These are phyloP conservation scores for Alisma plantagoaquatica DNA, from an alignment of 106 monocot species.

Conservation along the genomic window DNA sequence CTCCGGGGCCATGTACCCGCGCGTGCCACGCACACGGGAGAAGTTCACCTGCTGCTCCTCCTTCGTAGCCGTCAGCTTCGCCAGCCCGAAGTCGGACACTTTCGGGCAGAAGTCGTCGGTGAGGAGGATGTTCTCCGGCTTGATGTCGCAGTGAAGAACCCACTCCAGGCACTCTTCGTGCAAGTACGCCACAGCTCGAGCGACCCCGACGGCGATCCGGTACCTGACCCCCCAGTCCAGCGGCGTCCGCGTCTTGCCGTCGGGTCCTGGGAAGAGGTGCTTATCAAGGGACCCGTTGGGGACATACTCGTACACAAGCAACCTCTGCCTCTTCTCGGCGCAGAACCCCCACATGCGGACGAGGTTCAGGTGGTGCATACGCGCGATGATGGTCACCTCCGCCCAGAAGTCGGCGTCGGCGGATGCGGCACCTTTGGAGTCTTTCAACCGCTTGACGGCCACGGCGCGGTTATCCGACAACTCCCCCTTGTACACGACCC, in stretches of 20 bases:
- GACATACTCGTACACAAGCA: slow-evolving; percentile 83
- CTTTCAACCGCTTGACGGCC: slow-evolving; percentile 4
- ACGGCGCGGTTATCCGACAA: slow-evolving; percentile 3
- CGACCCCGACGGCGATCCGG: slow-evolving; percentile 70
- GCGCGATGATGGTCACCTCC: slow-evolving; percentile 65
- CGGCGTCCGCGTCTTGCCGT: slow-evolving; percentile 9
- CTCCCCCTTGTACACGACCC: slow-evolving; percentile 17
- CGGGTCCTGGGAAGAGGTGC: slow-evolving; percentile 35
- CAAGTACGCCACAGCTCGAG: slow-evolving; percentile 71
- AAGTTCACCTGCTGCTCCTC: slow-evolving; percentile 38
- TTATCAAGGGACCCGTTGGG: slow-evolving; percentile 69
- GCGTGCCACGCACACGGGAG: slow-evolving; percentile 55
- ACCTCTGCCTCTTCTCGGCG: slow-evolving; percentile 58
- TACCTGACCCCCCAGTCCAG: slow-evolving; percentile 62
- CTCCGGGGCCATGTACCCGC: slow-evolving; percentile 89
- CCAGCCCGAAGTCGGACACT: slow-evolving; percentile 73
- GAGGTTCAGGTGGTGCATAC: slow-evolving; percentile 88
- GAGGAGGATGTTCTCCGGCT: slow-evolving; percentile 81
- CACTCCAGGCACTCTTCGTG: slow-evolving; percentile 91
- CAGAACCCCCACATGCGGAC: slow-evolving; percentile 90
- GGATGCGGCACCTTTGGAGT: slow-evolving; percentile 9
- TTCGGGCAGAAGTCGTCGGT: slow-evolving; percentile 85
- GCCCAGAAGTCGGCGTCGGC: slow-evolving; percentile 75
- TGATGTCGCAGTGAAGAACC: slow-evolving; percentile 88
- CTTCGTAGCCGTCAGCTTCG: slow-evolving; percentile 61